Conservation (phyloP, 805 yeast species). For the Wickerhamiella hasegawae region DNA sequence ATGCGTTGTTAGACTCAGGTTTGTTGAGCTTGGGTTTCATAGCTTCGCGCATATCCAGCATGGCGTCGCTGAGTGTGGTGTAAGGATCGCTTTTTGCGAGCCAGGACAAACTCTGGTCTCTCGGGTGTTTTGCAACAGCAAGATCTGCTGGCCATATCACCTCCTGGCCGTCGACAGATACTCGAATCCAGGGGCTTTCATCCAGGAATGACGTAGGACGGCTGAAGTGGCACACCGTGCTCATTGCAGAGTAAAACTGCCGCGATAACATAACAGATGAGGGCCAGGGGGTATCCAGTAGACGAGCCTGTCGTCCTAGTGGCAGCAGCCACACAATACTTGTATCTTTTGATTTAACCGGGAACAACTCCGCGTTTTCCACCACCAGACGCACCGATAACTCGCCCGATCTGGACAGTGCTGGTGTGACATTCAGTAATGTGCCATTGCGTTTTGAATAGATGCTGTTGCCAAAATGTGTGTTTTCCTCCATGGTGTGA, state of each 20-base stretch:
- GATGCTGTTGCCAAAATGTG: conserved; percentile 4
- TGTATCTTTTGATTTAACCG: conserved; percentile 5
- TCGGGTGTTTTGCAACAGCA: conserved; percentile 4
- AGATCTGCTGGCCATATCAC: conserved; percentile 14
- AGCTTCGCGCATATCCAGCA: conserved; percentile 3
- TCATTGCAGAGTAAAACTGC: conserved; percentile 6
- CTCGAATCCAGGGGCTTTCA: conserved; percentile 13
- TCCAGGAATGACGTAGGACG: conserved; percentile 6
- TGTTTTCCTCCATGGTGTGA: neutral
- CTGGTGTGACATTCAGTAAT: conserved; percentile 9
- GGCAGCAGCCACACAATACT: conserved; percentile 15
- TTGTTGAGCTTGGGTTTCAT: neutral
- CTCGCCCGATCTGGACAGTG: conserved; percentile 9
- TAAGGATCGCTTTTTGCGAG: conserved; percentile 8
- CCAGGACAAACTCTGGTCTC: conserved; percentile 3
- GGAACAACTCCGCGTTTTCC: conserved; percentile 8
- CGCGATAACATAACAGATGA: conserved; percentile 11
- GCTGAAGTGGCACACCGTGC: conserved; percentile 4
- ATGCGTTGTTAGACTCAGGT: too few relatives aligned
- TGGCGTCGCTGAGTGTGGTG: conserved; percentile 7
- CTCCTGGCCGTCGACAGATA: conserved; percentile 9
- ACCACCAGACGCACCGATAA: conserved; percentile 8
- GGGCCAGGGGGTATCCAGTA: conserved; percentile 8
- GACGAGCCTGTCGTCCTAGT: conserved; percentile 10
- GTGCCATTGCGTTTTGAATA: conserved; percentile 10